These are phyloP conservation scores for Parascedosporium putredinis DNA, from an alignment of 2,329 filamentous ascomycete species.

Conservation along the genomic window DNA sequence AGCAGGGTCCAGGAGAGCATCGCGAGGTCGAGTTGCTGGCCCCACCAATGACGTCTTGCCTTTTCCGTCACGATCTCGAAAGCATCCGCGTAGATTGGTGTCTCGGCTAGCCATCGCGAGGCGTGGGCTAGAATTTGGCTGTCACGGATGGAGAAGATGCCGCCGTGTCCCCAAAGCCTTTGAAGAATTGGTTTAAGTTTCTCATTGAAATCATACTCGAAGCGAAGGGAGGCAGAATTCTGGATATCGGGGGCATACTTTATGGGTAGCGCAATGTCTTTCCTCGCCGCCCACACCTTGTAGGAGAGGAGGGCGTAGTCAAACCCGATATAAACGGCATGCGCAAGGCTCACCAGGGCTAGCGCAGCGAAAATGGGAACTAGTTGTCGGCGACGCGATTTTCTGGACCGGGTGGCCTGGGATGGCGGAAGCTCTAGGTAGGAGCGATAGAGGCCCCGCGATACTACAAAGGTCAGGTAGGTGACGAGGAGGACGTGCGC, in stretches of 20 bases:
- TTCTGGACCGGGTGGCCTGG: constrained; percentile 23
- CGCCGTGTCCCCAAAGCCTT: constrained; percentile 21
- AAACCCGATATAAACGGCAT: constrained; percentile 32
- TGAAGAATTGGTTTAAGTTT: no score
- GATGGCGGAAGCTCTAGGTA: constrained; percentile 21
- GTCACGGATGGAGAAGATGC: constrained; percentile 23
- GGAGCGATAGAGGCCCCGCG: constrained; percentile 15
- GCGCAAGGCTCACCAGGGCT: constrained; percentile 32
- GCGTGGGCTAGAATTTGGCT: constrained; percentile 24
- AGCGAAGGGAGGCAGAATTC: no score
- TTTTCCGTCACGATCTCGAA: constrained; percentile 44
- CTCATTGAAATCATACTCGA: no score
- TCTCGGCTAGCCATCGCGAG: constrained; percentile 42
- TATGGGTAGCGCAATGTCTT: constrained; percentile 25
- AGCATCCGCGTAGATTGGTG: constrained; percentile 39
- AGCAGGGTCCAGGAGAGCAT: constrained; percentile 45
- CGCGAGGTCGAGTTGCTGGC: constrained; percentile 47
- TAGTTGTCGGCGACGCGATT: constrained; percentile 17
- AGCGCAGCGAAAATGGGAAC: constrained; percentile 30
- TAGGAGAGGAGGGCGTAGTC: constrained; percentile 36
- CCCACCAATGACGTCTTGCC: constrained; percentile 50
- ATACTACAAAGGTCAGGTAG: constrained; percentile 14
- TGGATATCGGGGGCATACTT: constrained; percentile 16
- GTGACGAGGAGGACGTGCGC: constrained; percentile 13
- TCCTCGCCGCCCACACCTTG: constrained; percentile 34